Percentiles rank a stretch among this genome's conserved stretches.
Conservation (phyloP, 495 filamentous ascomycete species). For the Podospora conica region DNA sequence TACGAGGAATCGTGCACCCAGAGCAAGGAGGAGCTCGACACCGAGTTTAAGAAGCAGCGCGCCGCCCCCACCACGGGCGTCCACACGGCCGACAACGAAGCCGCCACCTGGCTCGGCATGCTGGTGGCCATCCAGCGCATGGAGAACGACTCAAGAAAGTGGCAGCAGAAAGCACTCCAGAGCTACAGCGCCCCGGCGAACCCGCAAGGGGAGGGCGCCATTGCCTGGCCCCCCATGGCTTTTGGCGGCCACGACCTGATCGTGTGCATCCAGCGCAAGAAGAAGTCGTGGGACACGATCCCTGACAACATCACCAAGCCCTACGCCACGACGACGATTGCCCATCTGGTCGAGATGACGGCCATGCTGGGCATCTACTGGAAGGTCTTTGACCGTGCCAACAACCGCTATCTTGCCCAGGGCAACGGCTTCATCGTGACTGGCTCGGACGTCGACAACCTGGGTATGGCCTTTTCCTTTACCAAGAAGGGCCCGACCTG, state of each 20-base stretch:
- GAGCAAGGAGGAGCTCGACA: conserved; percentile 18
- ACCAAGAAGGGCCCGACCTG: conserved; percentile 29
- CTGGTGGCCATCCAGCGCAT: conserved; percentile 28
- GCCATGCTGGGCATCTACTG: conserved; percentile 39
- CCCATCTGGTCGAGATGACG: conserved; percentile 37
- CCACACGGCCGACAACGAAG: conserved; percentile 36
- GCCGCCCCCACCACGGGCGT: conserved; percentile 10
- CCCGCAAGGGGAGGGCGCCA: background rate
- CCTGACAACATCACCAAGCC: conserved; percentile 37
- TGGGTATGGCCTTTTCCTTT: conserved; percentile 38
- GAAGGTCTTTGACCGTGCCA: conserved; percentile 33
- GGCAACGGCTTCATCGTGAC: conserved; percentile 40
- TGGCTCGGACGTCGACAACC: conserved; percentile 28
- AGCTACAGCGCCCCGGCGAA: background rate
- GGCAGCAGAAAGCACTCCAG: conserved; percentile 17
- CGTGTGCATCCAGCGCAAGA: conserved; percentile 36
- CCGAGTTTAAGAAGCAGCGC: background rate
- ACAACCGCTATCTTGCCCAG: conserved; percentile 36
- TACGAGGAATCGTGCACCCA: conserved; percentile 19
- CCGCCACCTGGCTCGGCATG: conserved; percentile 34
- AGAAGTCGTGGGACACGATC: conserved; percentile 38
- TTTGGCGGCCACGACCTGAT: conserved; percentile 16
- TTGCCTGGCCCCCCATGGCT: background rate
- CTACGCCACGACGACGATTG: conserved; percentile 38
- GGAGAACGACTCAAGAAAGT: conserved; percentile 32